phyloP scores from a whole-genome alignment of 2,329 filamentous ascomycete species.

The Lojkania enalia region DNA sequence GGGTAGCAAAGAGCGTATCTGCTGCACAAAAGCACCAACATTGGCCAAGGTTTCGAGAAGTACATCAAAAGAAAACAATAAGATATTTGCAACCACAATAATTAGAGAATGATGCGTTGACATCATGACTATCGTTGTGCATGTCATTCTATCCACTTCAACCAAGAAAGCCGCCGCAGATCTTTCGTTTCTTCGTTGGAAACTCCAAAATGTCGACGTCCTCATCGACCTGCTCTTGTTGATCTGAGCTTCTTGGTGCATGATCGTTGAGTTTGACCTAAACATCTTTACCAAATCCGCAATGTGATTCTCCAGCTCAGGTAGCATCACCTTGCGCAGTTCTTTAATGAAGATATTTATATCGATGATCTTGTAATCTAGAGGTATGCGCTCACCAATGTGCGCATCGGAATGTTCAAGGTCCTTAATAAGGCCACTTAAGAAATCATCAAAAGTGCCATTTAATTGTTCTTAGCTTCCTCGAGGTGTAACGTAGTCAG shows the following conservation, averaged over 20 bases:
- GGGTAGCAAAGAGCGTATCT: background rate
- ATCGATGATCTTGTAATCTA: slow-evolving; percentile 6
- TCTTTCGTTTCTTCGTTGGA: background rate
- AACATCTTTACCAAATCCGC: no score
- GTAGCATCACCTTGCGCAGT: slow-evolving; percentile 3
- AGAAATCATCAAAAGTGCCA: slow-evolving; percentile 6
- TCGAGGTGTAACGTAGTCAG: background rate
- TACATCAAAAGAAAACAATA: background rate
- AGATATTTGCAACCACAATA: no score
- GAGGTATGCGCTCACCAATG: slow-evolving; percentile 10
- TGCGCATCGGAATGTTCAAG: slow-evolving; percentile 9
- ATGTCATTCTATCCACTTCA: background rate
- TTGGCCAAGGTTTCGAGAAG: background rate
- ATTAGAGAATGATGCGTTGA: background rate
- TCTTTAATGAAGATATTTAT: slow-evolving; percentile 1
- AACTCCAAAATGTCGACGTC: no score
- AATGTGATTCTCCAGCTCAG: slow-evolving; percentile 4
- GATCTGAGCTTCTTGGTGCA: no score
- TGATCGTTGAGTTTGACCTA: no score
- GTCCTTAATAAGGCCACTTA: slow-evolving; percentile 3
- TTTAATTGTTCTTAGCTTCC: background rate
- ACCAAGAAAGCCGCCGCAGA: background rate
- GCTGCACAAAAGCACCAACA: no score
- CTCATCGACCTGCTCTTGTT: no score
- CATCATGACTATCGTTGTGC: background rate